phyloP scores from a whole-genome alignment of 441 rosid genomes.

The Populus hybrid region DNA sequence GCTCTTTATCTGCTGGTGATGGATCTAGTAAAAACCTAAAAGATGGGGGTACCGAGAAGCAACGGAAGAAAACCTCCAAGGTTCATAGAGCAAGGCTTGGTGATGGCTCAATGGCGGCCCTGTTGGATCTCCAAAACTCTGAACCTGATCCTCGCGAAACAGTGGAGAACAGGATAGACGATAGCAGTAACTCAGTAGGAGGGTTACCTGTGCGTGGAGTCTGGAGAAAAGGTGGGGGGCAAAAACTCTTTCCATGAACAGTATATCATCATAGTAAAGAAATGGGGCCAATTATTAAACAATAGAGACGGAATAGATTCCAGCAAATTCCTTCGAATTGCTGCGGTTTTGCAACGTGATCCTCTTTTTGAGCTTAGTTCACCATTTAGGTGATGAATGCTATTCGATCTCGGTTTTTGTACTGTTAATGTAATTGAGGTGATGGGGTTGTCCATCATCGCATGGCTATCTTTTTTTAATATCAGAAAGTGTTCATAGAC shows the following conservation, averaged over 20 bases:
- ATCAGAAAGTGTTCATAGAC: neutral
- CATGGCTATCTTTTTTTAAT: no score
- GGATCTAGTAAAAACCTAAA: constrained; percentile 30
- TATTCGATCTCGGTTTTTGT: neutral
- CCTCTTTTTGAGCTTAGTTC: neutral
- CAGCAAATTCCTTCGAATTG: neutral
- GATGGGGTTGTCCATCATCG: neutral
- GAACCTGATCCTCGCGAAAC: constrained; percentile 29
- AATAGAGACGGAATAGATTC: neutral
- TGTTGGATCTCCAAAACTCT: constrained; percentile 43
- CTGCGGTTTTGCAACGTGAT: constrained; percentile 4
- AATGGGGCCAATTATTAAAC: neutral
- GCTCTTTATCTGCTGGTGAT: constrained; percentile 21
- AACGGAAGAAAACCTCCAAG: constrained; percentile 72
- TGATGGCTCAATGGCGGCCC: constrained; percentile 70
- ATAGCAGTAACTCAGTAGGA: constrained; percentile 26
- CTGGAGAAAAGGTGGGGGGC: constrained; percentile 71
- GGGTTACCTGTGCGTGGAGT: constrained; percentile 63
- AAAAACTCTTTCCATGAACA: constrained; percentile 48
- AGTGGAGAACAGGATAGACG: constrained; percentile 21
- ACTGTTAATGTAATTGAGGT: neutral
- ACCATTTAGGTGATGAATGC: neutral
- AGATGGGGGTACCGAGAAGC: constrained; percentile 48
- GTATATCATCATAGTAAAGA: constrained; percentile 8
- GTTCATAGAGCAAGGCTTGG: constrained; percentile 73